These are phyloP conservation scores for Epichloe coenophiala DNA, from an alignment of 2,329 filamentous ascomycete genomes.

Conservation along the genomic window DNA sequence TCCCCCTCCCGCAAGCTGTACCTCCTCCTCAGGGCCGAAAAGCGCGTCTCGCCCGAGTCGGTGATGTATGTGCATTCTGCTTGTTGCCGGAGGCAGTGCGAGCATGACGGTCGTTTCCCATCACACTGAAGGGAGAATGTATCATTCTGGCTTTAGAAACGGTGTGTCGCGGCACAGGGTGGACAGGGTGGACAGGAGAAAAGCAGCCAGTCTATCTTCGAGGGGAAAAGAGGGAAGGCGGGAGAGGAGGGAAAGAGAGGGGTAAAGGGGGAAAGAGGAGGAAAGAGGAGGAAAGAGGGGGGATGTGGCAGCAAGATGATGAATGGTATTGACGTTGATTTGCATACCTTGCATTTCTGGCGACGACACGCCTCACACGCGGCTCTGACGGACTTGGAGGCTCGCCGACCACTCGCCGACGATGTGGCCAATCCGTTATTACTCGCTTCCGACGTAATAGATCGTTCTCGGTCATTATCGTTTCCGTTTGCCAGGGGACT, in stretches of 20 bases:
- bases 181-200: no score
- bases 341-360: constrained; percentile 3
- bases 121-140: background rate
- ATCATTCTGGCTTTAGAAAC: background rate
- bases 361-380: constrained; percentile 3
- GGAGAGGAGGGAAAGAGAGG: background rate
- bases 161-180: no score
- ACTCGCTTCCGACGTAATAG: background rate
- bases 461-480: background rate
- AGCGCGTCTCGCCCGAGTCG: constrained; percentile 1
- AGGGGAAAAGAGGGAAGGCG: no score
- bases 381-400: background rate
- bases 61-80: background rate
- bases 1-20: background rate
- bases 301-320: no score
- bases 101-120: constrained; percentile 2
- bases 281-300: background rate
- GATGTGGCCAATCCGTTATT: background rate
- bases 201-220: no score
- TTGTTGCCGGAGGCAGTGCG: background rate
- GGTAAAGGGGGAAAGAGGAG: background rate
- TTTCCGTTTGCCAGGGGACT: background rate
- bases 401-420: background rate
- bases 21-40: constrained; percentile 2
- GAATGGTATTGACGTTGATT: background rate